A percentile compares a stretch with the other conserved stretches of the same genome.
Evolutionary conservation across 2,329 filamentous ascomycete species (phyloP).

Genomic region (Aureobasidium lini): DNA sequence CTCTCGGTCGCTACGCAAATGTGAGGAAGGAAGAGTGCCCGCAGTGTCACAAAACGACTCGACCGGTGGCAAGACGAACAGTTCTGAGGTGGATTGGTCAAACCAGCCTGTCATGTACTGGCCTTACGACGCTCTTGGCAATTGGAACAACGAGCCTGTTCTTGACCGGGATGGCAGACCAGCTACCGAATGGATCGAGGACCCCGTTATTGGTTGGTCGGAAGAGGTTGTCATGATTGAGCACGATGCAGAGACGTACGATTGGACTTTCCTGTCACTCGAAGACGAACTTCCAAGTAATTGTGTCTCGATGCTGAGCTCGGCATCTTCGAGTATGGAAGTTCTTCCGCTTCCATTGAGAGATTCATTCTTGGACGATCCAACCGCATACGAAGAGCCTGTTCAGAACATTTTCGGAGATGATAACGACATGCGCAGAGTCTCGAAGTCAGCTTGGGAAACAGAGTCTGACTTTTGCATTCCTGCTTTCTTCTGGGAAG

Average conservation of each 20-base stretch:
- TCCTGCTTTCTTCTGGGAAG: conserved; percentile 6
- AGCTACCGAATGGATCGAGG: background rate
- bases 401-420: background rate
- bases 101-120: background rate
- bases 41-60: background rate
- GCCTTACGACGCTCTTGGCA: background rate
- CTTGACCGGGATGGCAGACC: background rate
- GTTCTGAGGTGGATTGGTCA: background rate
- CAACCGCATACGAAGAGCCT: background rate
- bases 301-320: background rate
- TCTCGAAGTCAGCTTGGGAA: background rate
- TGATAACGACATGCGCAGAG: background rate
- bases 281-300: background rate
- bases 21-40: background rate
- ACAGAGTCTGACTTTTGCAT: conserved; percentile 2
- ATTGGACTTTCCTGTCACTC: background rate
- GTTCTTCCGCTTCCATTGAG: background rate
- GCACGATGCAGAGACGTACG: background rate
- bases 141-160: background rate
- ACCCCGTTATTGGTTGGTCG: background rate
- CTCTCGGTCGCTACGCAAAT: background rate
- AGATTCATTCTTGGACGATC: background rate
- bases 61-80: background rate
- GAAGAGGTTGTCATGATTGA: conserved; percentile 2
- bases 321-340: background rate